Evolutionary conservation across 2,329 filamentous ascomycete genomes (phyloP), one percentile per base, ranked within the genome.

Genomic region (Cordyceps farinosa): DNA sequence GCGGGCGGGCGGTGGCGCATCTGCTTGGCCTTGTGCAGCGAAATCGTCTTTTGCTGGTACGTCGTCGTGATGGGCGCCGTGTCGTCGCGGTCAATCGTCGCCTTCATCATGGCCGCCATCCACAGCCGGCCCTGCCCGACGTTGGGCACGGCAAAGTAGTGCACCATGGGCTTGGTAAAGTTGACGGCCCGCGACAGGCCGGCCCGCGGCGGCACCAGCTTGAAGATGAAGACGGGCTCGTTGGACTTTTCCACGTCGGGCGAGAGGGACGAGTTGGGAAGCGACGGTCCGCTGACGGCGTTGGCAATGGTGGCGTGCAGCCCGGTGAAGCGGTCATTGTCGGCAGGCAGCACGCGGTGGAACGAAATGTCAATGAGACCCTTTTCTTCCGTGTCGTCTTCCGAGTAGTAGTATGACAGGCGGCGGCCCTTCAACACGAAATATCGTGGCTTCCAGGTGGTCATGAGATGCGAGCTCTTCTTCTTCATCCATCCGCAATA

Each of bases 401-500:
- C 94, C 0, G 91, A 91, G 74, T 99, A 99, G 77, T 96, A 99
- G 78, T 99, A 99, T 0, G 93, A 92, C 36, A 99, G 80, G 5
- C 95, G 88, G 59, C 94, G 88, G 36, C 95, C 95, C 71, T 92
- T 93, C 64, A 99, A 85, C 8, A 99, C 89, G 72, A 99, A 99
- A n/a, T 98, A 83, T 13, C 95, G 88, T 13, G 93, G 90, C 73
- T 98, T 99, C 95, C 95, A 99, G 1, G 93, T 97, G 2, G 92
- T 92, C 89, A 99, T 97, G 40, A 98, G 81, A 71, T 94, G 95
- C 1, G 92, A 94, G 65, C 92, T 97, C 77, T 96, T 93, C 83
- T 99, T 99, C 82, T 95, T 98, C 95, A 99, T 99, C 95, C 95
- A 99, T 1, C 95, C 95, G 70, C 89, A 94, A 74, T 97, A 98